Base-by-base conservation (phyloP, 306 rosid genomes). In the Cyclanthera cordifolia region DNA sequence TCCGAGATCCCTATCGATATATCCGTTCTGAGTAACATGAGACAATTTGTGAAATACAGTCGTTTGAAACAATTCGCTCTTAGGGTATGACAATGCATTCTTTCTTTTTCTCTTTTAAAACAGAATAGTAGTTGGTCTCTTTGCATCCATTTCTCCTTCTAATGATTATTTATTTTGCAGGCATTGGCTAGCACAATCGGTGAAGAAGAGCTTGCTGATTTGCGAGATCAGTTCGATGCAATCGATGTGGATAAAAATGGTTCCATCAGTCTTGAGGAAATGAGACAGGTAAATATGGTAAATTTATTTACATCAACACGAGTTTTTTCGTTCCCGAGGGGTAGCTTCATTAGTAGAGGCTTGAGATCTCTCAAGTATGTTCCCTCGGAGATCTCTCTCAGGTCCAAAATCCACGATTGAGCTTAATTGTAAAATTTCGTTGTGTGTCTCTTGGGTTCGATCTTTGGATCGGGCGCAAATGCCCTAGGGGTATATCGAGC, bases 231-330 rank as follows among this genome's bases (percentile, higher is more conserved):
- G 78, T 94, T 94, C 74, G 90, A 88, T 74, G 99, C 99, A 66
- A 94, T 94, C 73, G 99, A 94, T 43, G 96, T 94, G 74, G 99
- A 94, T 79, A 94, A 90, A 85, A 94, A 84, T 67, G 99, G 99
- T 53, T 67, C 91, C 43, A 94, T 94, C 80, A 94, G 99, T 75
- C 91, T 94, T 27, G 99, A 94, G 75, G 99, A 94, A 82, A 94
- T 94, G 99, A 88, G 99, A 90, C 97, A 86, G 81, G 97, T 88
- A 68, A 65, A 37, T 34, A 8, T 47, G 28, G 24, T 46, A 24
- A 45, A 41, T 69, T 68, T 57, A 70, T 66, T 60, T 46, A 55
- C 48, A 32, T 20, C 34, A 63, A 41, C 34, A 63, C 2, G 34
- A 41, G 20, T 21, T 41, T 3, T 60, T 56, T 30, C 32, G 32